phyloP scores from a whole-genome alignment of 2,329 filamentous ascomycete species.

The Aspergillus caelatus region DNA sequence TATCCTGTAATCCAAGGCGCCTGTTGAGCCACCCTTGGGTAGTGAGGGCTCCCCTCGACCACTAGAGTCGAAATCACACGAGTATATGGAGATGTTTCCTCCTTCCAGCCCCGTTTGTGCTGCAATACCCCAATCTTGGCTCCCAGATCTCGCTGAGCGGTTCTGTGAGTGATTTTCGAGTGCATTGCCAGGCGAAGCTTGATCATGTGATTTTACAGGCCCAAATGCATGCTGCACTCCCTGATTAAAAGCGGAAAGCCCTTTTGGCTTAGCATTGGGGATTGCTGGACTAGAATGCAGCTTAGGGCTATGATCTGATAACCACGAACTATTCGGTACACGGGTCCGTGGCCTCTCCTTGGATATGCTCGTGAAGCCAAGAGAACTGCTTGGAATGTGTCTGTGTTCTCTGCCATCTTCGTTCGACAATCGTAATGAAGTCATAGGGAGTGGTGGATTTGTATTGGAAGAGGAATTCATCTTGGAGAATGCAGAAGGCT shows the following conservation, averaged over 20 bases:
- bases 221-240: neutral
- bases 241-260: neutral
- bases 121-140: neutral
- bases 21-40: neutral
- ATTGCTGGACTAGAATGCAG: neutral
- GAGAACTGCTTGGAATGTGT: neutral
- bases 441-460: neutral
- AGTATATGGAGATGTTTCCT: neutral
- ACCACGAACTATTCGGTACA: neutral
- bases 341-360: neutral
- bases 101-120: neutral
- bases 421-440: neutral
- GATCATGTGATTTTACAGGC: neutral
- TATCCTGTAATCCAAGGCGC: neutral
- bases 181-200: neutral
- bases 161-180: neutral
- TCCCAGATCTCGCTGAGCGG: neutral
- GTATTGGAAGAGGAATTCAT: neutral
- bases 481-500: neutral
- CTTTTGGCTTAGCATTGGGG: neutral
- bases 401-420: neutral
- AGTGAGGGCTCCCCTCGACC: neutral
- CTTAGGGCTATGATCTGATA: neutral
- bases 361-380: neutral
- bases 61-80: neutral